Conservation (phyloP, 306 rosid species). For the Malus domestica region ASM211411v1 NC_041805.1:10839501-10840000, state of each 20-base stretch:
- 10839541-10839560: neutral
- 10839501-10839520: neutral
- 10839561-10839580: too few species aligned
- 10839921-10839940: too few species aligned
- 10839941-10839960: too few species aligned
- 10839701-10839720: neutral
- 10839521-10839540: neutral
- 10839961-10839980: too few species aligned
- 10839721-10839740: neutral
- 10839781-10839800: neutral
- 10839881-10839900: too few species aligned
- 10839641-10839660: neutral
- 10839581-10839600: too few species aligned
- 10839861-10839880: too few species aligned
- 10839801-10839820: too few species aligned
- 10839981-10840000: too few species aligned
- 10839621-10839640: too few species aligned
- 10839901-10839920: rapidly evolving
- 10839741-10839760: neutral
- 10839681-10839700: neutral
- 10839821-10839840: too few species aligned
- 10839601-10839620: neutral
- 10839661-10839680: neutral
- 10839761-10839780: neutral
- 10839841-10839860: too few species aligned